phyloP scores from a whole-genome alignment of 495 filamentous ascomycete genomes.

The Halenospora varia region DNA sequence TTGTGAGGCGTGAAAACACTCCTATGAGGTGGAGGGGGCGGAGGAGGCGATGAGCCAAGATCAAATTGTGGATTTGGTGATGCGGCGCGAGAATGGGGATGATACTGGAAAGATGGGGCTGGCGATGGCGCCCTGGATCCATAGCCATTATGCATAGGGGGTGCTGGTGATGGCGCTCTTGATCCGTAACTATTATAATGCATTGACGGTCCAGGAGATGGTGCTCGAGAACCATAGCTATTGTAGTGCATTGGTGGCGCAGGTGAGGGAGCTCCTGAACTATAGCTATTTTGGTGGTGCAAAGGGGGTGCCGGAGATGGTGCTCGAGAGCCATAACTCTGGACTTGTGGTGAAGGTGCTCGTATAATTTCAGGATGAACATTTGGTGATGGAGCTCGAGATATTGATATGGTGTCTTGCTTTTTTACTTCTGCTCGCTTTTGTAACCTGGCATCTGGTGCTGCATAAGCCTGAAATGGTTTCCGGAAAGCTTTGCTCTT shows the following conservation, averaged over 20 bases:
- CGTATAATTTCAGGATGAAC: slow-evolving; percentile 24
- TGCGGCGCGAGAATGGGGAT: slow-evolving; percentile 42
- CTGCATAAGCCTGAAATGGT: slow-evolving; percentile 64
- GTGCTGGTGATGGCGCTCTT: slow-evolving; percentile 32
- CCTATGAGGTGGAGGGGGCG: slow-evolving; percentile 53
- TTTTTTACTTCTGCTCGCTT: slow-evolving; percentile 46
- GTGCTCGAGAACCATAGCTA: slow-evolving; percentile 41
- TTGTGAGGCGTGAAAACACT: slow-evolving; percentile 25
- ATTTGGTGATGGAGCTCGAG: slow-evolving; percentile 33
- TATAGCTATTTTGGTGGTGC: slow-evolving; percentile 29
- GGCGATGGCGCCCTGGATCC: slow-evolving; percentile 56
- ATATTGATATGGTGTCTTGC: slow-evolving; percentile 29
- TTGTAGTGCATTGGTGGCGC: slow-evolving; percentile 6
- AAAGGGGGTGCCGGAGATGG: slow-evolving; percentile 48
- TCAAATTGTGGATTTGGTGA: slow-evolving; percentile 34
- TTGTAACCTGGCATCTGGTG: slow-evolving; percentile 47
- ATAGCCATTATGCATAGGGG: slow-evolving; percentile 21
- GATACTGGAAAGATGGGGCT: slow-evolving; percentile 34
- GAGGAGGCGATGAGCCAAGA: slow-evolving; percentile 33
- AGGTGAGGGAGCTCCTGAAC: slow-evolving; percentile 31
- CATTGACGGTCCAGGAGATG: slow-evolving; percentile 51
- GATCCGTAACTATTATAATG: slow-evolving; percentile 22
- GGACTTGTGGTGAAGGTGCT: slow-evolving; percentile 29
- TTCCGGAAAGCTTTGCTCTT: slow-evolving; percentile 67
- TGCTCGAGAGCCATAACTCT: slow-evolving; percentile 25